A percentile compares a stretch with the other conserved stretches of the same genome.
These are phyloP conservation scores for Acmispon strigosus DNA, from an alignment of 306 rosid species.

Conservation along the genomic window DNA sequence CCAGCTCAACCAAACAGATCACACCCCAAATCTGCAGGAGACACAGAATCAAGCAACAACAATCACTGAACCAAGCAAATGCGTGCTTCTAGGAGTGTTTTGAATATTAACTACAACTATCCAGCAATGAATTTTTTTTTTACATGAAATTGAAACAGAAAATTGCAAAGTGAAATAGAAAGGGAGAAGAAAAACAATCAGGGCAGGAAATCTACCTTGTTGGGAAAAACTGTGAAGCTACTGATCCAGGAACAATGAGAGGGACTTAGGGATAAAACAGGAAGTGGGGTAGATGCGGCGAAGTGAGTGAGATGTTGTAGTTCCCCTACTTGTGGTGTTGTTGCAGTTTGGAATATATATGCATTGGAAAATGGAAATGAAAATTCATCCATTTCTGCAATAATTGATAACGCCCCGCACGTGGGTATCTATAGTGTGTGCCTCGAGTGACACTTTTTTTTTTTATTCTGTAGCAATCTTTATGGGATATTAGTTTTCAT, in stretches of 20 bases:
- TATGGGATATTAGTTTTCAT: too few relatives aligned
- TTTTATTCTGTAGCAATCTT: too few relatives aligned
- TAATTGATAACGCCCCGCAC: too few relatives aligned
- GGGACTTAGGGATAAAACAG: background rate
- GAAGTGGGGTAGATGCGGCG: constrained; percentile 24
- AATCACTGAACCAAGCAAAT: background rate
- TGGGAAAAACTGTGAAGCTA: background rate
- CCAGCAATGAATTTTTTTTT: background rate
- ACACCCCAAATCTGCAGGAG: constrained; percentile 12
- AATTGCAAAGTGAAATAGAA: background rate
- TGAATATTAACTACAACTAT: background rate
- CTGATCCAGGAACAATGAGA: background rate
- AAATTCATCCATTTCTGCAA: too few relatives aligned
- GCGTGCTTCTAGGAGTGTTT: background rate
- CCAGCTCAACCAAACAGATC: background rate
- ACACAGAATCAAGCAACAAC: background rate
- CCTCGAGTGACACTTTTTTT: too few relatives aligned
- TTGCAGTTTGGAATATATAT: too few relatives aligned
- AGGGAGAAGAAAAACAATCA: background rate
- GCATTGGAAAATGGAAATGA: background rate
- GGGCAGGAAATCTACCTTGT: constrained; percentile 16
- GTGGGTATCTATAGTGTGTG: too few relatives aligned
- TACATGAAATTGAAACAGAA: background rate
- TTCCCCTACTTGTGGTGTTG: background rate
- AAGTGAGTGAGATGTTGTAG: background rate